phyloP scores from a whole-genome alignment of 140 eudicot genomes.

The Cichorium intybus region DNA sequence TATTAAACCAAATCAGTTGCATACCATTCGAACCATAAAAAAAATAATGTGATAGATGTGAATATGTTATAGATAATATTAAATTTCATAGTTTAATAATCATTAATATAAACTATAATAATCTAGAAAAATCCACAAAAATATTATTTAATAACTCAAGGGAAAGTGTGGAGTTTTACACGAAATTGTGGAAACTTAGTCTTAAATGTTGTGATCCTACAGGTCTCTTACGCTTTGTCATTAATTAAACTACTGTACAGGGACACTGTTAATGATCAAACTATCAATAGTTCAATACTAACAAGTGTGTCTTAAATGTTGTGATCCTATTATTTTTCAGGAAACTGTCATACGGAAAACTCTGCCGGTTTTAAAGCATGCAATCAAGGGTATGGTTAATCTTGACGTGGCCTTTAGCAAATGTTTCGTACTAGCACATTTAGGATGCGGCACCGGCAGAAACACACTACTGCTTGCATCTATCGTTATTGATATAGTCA shows the following conservation, averaged over 20 bases:
- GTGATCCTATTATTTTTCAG: background rate
- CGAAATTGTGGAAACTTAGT: too few species aligned
- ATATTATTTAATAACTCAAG: too few species aligned
- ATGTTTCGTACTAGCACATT: slow-evolving; percentile 23
- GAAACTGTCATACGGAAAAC: background rate
- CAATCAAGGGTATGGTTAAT: slow-evolving; percentile 15
- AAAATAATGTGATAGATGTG: too few species aligned
- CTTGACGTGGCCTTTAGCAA: background rate
- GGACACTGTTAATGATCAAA: background rate
- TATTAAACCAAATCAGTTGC: too few species aligned
- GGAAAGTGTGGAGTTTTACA: too few species aligned
- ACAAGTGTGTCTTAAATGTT: background rate
- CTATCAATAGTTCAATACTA: background rate
- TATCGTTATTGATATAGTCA: slow-evolving; percentile 18
- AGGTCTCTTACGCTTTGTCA: background rate
- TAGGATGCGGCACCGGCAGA: slow-evolving; percentile 46
- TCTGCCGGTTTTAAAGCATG: slow-evolving; percentile 16
- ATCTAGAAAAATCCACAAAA: too few species aligned
- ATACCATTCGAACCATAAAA: too few species aligned
- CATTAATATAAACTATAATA: too few species aligned
- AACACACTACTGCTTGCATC: slow-evolving; percentile 25
- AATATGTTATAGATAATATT: too few species aligned
- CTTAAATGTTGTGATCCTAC: too few species aligned
- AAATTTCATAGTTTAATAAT: too few species aligned
- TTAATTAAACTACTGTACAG: too few species aligned